A percentile compares a stretch with the other conserved stretches of the same genome.
Conservation (phyloP, 495 filamentous ascomycete species). For the Astrothelium macrocarpum region DNA sequence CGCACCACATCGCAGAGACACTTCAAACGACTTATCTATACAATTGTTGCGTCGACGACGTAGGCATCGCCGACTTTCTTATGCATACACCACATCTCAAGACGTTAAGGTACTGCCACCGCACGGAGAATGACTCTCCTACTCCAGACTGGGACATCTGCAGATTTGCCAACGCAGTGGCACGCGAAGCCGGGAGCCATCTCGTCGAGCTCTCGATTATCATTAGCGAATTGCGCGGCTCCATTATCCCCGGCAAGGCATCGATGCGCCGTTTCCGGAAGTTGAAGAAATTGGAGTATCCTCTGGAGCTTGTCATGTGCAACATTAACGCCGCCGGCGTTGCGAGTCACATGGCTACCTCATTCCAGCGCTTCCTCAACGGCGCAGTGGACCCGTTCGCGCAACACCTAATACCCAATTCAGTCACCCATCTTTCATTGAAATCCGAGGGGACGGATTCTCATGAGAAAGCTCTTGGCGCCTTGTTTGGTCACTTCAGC, state of each 20-base stretch:
- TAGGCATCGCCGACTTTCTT: constrained; percentile 31
- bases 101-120: constrained; percentile 29
- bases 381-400: constrained; percentile 18
- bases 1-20: constrained; percentile 20
- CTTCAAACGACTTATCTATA: constrained; percentile 24
- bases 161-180: constrained; percentile 30
- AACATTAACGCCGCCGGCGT: constrained; percentile 22
- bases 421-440: constrained; percentile 25
- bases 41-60: constrained; percentile 28
- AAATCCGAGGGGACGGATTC: constrained; percentile 16
- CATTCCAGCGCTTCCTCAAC: constrained; percentile 13
- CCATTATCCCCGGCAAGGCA: constrained; percentile 27
- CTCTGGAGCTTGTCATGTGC: constrained; percentile 31
- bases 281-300: constrained; percentile 28
- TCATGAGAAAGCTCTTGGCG: constrained; percentile 23
- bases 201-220: constrained; percentile 29
- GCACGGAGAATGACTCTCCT: constrained; percentile 16
- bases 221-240: constrained; percentile 23
- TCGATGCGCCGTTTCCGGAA: constrained; percentile 29
- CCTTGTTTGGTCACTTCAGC: constrained; percentile 22
- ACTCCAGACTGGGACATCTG: constrained; percentile 32
- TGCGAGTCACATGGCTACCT: constrained; percentile 13
- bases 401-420: constrained; percentile 25
- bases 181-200: constrained; percentile 28
- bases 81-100: constrained; percentile 28